phyloP scores from a whole-genome alignment of 1,284 basidiomycete species.

The Singerocomus rubriflavus region DNA sequence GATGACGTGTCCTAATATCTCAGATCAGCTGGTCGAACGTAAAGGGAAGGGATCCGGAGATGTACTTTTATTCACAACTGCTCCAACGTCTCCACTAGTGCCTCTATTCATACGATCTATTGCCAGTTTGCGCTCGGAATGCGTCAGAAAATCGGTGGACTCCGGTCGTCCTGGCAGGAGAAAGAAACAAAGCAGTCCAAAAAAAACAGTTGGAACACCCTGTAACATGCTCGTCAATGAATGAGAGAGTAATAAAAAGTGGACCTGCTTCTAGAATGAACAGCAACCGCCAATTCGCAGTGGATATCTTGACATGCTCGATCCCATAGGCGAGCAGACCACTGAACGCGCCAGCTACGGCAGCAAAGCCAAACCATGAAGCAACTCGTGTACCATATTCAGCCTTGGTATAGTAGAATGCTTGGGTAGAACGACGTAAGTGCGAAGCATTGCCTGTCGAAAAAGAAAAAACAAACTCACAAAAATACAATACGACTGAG shows the following conservation, averaged over 20 bases:
- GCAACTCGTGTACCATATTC: slow-evolving; percentile 73
- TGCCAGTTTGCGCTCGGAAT: slow-evolving; percentile 71
- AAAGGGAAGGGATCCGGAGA: neutral
- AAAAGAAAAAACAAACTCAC: slow-evolving; percentile 37
- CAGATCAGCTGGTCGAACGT: neutral
- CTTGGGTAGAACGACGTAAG: slow-evolving; percentile 34
- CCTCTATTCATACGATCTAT: slow-evolving; percentile 73
- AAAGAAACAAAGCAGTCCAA: slow-evolving; percentile 64
- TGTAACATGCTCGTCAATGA: slow-evolving; percentile 20
- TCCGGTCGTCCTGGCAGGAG: slow-evolving; percentile 79
- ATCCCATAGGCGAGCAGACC: slow-evolving; percentile 73
- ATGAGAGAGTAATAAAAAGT: neutral
- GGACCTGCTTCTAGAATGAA: slow-evolving; percentile 70
- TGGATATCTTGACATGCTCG: slow-evolving; percentile 49
- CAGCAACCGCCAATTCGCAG: slow-evolving; percentile 63
- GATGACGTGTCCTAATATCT: slow-evolving; percentile 49
- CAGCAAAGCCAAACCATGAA: slow-evolving; percentile 77
- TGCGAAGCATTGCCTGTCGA: neutral
- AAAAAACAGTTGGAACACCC: slow-evolving; percentile 65
- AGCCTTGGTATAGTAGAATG: slow-evolving; percentile 71
- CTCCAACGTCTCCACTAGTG: slow-evolving; percentile 62
- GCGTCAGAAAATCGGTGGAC: slow-evolving; percentile 65
- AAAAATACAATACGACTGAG: slow-evolving; percentile 60
- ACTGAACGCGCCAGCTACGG: slow-evolving; percentile 75
- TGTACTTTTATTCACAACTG: slow-evolving; percentile 63